Evolutionary conservation across 2,329 filamentous ascomycete species (phyloP).

Genomic region (Akanthomyces uredinophilus): DNA sequence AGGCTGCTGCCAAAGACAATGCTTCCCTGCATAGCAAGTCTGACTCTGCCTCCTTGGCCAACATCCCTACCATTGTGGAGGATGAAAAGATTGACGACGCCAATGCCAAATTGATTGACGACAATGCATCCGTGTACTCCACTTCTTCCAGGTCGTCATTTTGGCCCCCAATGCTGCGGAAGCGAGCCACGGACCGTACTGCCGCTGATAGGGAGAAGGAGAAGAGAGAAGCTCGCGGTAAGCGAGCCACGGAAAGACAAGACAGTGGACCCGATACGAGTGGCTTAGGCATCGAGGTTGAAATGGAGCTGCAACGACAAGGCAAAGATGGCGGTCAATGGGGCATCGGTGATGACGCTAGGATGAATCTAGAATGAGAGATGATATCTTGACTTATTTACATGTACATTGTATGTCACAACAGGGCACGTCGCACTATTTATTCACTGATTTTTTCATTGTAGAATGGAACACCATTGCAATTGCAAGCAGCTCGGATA

Average conservation of each 20-base stretch:
- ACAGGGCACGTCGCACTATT: not conserved
- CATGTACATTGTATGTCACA: conserved; percentile 4
- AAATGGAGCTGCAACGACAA: conserved; percentile 49
- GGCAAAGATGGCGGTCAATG: conserved; percentile 57
- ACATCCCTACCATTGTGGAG: conserved; percentile 22
- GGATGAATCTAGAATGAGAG: conserved; percentile 71
- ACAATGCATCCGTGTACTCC: conserved; percentile 42
- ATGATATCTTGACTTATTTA: conserved; percentile 1
- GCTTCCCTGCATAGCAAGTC: conserved; percentile 23
- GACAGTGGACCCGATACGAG: conserved; percentile 40
- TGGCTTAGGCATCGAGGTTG: conserved; percentile 39
- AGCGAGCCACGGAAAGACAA: conserved; percentile 34
- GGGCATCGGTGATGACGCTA: conserved; percentile 77
- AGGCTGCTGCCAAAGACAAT: conserved; percentile 34
- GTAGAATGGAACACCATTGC: not conserved
- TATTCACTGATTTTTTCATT: not conserved
- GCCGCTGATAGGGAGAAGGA: conserved; percentile 14
- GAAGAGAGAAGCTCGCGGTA: conserved; percentile 25
- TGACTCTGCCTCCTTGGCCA: conserved; percentile 18
- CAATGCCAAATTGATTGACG: conserved; percentile 31
- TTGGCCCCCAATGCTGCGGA: conserved; percentile 35
- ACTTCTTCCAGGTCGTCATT: conserved; percentile 45
- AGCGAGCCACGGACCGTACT: conserved; percentile 35
- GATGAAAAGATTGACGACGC: conserved; percentile 21
- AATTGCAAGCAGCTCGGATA: not conserved